phyloP scores from a whole-genome alignment of 2,329 filamentous ascomycete genomes.

The Fusarium sp. region DNA sequence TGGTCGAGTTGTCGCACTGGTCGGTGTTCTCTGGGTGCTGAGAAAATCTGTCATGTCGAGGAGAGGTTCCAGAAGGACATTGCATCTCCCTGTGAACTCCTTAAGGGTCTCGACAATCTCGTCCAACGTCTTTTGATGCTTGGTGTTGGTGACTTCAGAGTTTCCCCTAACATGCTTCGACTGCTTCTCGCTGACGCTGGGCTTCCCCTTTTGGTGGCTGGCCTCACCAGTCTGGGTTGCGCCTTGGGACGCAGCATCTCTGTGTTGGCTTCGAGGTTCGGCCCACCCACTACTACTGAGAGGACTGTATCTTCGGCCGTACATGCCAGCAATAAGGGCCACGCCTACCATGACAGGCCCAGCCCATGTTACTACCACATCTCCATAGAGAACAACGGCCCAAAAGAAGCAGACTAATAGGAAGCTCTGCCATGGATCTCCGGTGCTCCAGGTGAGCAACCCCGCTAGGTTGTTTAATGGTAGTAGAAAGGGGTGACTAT shows the following conservation, averaged over 20 bases:
- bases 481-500: conserved; percentile 93
- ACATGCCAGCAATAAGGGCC: conserved; percentile 90
- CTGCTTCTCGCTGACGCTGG: conserved; percentile 43
- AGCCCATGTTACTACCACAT: conserved; percentile 81
- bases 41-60: conserved; percentile 92
- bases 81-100: conserved; percentile 90
- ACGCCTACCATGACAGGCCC: conserved; percentile 87
- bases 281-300: conserved; percentile 85
- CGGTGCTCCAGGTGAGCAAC: conserved; percentile 92
- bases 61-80: conserved; percentile 90
- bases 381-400: conserved; percentile 87
- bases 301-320: conserved; percentile 88
- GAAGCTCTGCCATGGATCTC: conserved; percentile 97
- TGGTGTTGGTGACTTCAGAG: conserved; percentile 73
- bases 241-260: conserved; percentile 40
- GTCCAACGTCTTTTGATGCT: conserved; percentile 93
- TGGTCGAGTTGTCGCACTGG: conserved; percentile 89
- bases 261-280: conserved; percentile 57
- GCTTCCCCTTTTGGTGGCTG: conserved; percentile 43
- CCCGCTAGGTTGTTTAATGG: conserved; percentile 89
- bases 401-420: conserved; percentile 87
- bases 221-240: conserved; percentile 30
- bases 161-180: conserved; percentile 57
- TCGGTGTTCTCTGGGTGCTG: conserved; percentile 89
- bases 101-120: conserved; percentile 96